A percentile compares a stretch with the other conserved stretches of the same genome.
Evolutionary conservation across 2,329 filamentous ascomycete species (phyloP).

Genomic region (Epichloe aotearoae): DNA sequence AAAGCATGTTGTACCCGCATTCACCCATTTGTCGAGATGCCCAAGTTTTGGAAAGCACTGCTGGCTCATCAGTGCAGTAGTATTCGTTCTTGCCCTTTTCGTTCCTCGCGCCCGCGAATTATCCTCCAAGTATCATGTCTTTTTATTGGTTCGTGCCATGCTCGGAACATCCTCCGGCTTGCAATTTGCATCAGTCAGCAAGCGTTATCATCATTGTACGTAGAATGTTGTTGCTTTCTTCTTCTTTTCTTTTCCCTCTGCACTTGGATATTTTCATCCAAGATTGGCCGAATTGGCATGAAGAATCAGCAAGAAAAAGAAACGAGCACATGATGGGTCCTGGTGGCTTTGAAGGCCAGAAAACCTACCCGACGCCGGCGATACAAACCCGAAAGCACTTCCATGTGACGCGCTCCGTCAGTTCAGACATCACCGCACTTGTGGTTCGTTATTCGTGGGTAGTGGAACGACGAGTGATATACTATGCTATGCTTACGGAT

Average conservation of each 20-base stretch:
- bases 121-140: not conserved
- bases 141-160: not conserved
- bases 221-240: not conserved
- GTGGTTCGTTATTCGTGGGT: not conserved
- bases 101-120: not conserved
- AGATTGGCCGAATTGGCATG: not conserved
- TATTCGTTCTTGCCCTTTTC: no score
- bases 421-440: not conserved
- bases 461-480: slow-evolving; percentile 1
- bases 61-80: not conserved
- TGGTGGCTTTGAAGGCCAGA: no score
- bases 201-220: no score
- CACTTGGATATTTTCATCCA: not conserved
- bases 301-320: not conserved
- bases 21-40: no score
- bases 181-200: no score
- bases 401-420: not conserved
- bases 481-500: not conserved
- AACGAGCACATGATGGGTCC: not conserved
- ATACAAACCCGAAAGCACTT: not conserved
- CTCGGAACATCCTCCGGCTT: not conserved
- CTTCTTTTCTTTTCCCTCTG: not conserved
- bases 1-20: not conserved
- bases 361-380: no score
- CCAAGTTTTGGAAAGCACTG: not conserved